Evolutionary conservation across 208 protist genomes (phyloP), one percentile per base, ranked within the genome.

Genomic region (Acanthamoeba royreba): DNA sequence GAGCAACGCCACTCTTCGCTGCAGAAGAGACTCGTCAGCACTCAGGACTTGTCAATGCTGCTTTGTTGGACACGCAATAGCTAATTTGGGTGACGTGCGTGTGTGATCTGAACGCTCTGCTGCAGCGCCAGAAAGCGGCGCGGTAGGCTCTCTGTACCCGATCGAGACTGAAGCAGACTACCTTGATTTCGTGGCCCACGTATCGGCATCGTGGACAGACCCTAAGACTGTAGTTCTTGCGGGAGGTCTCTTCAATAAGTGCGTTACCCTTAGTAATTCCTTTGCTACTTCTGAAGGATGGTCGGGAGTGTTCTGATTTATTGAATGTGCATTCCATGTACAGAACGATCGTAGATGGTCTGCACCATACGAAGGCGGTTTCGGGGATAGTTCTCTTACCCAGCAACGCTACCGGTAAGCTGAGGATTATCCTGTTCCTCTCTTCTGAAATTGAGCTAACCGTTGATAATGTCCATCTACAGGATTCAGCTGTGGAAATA

Each of bases 171-270:
- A 89, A 35, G 81, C 31, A 3, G 81, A 89, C 42, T 66, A 47
- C 81, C 31, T 69, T 22, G 31, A 89, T 38, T 89, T 89, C 15
- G 46, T 35, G 49, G 52, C 5, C 4, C 49, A 89, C 81, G 11
- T 45, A 0, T 46, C 46, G 19, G 81, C 46, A 15, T 17, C 49
- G 15, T 66, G 46, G 49, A 89, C 53, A 11, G 81, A 89, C 49
- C 81, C 19, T 52, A 89, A 89, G 38, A 52, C 81, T 33, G 25
- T 89, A n/a, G 81, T 89, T 4, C 81, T 89, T n/a, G 81, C 49
- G 3, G 46, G 49, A 11, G 49, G 66, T 52, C 81, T 89, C 45
- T 89, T 89, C 81, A 89, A 63, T 52, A 89, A 66, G 81, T 89
- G 31, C 35, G 49, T 33, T 43, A 25, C 46, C 33, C 0, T 11